Evolutionary conservation across 2,329 filamentous ascomycete genomes (phyloP).

Genomic region (Hypocrella siamensis): DNA sequence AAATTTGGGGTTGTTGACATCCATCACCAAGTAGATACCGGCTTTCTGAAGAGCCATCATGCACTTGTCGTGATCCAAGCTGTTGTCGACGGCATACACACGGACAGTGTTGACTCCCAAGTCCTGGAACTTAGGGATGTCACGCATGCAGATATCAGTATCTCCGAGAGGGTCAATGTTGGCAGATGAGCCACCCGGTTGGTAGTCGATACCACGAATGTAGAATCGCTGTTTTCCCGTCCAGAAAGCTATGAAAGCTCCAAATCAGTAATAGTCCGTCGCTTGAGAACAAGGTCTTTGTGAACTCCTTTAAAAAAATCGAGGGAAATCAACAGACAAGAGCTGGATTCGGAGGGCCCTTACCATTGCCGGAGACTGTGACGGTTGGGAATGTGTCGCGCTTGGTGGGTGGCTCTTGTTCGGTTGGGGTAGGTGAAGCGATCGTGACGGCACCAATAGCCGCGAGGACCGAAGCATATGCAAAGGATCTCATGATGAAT

Average conservation of each 20-base stretch:
- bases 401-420: conserved; percentile 31
- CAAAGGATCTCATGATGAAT: conserved; percentile 31
- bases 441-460: conserved; percentile 24
- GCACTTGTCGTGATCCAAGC: conserved; percentile 63
- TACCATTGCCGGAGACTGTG: conserved; percentile 42
- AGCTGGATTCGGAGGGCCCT: conserved; percentile 6
- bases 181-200: conserved; percentile 41
- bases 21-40: conserved; percentile 82
- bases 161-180: conserved; percentile 65
- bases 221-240: conserved; percentile 38
- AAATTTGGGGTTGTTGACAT: conserved; percentile 82
- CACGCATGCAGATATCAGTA: conserved; percentile 52
- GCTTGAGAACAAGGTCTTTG: too few species aligned
- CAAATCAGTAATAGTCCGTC: too few species aligned
- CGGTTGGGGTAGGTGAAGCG: conserved; percentile 35
- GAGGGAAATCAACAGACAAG: background rate
- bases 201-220: conserved; percentile 45
- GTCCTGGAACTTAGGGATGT: conserved; percentile 68
- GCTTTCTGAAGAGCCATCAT: conserved; percentile 69
- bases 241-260: conserved; percentile 33
- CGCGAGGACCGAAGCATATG: conserved; percentile 31
- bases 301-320: background rate
- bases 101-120: conserved; percentile 83
- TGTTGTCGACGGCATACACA: conserved; percentile 88
- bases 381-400: conserved; percentile 33